Evolutionary conservation across 805 yeast species (phyloP), one percentile per base, ranked within the genome.

Genomic region (Wickerhamiella sergipiensis): DNA sequence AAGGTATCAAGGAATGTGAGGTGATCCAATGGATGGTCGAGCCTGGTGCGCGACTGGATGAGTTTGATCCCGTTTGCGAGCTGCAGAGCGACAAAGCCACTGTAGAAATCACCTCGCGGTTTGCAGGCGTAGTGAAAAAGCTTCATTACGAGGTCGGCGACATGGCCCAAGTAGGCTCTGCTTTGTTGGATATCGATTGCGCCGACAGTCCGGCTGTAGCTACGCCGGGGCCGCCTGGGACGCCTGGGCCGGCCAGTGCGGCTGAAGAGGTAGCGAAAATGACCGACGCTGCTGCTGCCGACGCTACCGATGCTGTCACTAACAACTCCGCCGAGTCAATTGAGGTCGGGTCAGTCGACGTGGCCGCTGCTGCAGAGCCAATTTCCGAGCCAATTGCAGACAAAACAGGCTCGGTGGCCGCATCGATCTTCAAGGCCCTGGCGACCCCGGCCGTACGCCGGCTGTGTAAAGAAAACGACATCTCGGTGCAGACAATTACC

Each of bases 11-110:
- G 47, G 68, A 64, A 48, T 64, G 68, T 50, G 68, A 64, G 52
- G 65, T 64, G 22, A 64, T 64, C 42, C 68, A 64, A 52, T 64
- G 68, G 68, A 62, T 64, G 52, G 66, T 64, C 8, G 63, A 64
- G 52, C 68, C 68, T 15, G 65, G 66, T 2, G 65, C 66, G 13
- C 54, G 59, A 17, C 58, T 64, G 36, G 66, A 62, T 45, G 67
- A 64, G 54, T 64, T 64, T 47, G 68, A 64, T 48, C 63, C 61
- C 15, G 59, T 64, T 21, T 64, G 68, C 49, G 68, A 64, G 52
- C 66, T 64, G 33, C 68, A 64, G 54, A 56, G 62, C 43, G 68
- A 64, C 50, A 64, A 64, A 53, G 68, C 68, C 39, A 59, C 66
- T 6, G 68, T 64, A 9, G 67, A 64, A 48, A 64, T 64, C 48